Base-by-base conservation (phyloP, 1,284 basidiomycete genomes). In the Amylostereum chailletii region DNA sequence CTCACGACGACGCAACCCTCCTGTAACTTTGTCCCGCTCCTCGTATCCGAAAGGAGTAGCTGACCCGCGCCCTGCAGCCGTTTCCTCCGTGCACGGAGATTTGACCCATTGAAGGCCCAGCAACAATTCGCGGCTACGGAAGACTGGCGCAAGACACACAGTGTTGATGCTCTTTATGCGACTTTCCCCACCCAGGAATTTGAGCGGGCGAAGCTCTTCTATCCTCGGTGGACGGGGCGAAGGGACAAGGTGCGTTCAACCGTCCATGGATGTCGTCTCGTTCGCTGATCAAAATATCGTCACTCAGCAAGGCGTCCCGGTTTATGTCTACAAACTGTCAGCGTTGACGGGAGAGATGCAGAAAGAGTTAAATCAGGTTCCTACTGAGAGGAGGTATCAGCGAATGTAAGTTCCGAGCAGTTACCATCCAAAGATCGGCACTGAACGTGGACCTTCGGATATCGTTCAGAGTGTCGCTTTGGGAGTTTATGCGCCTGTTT, bases 201-300 rank as follows among this genome's bases (percentile, higher is more conserved):
- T 53, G 77, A 83, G 59, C 60, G 60, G 29, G 64, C 78, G 3
- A 77, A 77, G 60, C 69, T 71, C 47, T 86, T 81, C 53, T 89
- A 89, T 66, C 84, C 87, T 2, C 72, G 83, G 34, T 90, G 85
- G 85, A 90, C 86, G 1, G 87, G 86, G 1, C 70, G 82, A 49
- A 69, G 86, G 58, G 83, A 88, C 60, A 86, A 81, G 69, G 86
- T 79, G 55, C 5, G 69, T 40, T 3, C 31, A n/a, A 26, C 29
- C 19, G 19, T 19, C 19, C 19, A 19, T 19, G 19, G 19, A 19
- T 19, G 19, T 19, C 19, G 19, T 43, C 7, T 37, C 29, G 46
- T 39, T 51, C 36, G 34, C 34, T 32, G 11, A 45, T 34, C 45
- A 30, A 40, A 34, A 48, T 36, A 47, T 48, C 41, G 5, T 51